Evolutionary conservation across 768 basidiomycete genomes (phyloP), one percentile per base, ranked within the genome.

Genomic region (Tricholoma bakamatsutake): DNA sequence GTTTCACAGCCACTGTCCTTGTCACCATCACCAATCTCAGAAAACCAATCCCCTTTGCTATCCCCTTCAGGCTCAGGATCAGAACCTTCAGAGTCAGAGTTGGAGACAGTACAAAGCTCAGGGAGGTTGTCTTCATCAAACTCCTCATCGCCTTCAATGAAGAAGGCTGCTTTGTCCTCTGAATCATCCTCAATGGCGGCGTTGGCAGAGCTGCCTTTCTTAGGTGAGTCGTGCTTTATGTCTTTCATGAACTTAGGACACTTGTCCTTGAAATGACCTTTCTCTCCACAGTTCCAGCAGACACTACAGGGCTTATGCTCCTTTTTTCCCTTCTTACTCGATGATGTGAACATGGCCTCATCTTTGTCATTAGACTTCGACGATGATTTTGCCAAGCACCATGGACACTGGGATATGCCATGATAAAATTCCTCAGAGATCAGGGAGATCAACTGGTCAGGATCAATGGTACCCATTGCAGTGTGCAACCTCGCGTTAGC

Each of bases 321-420:
- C 24, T 34, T 52, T 12, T 52, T 55, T 7, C 54, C 59, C 31
- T 57, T 57, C 9, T 47, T 13, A 4, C 39, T 35, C 34, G 30
- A 52, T 21, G 50, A 50, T 5, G 57, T 58, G 13, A 54, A 31
- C 50, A 69, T n/a, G 0, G 67, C 65, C 42, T 66, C 64, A 49
- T 59, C 59, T 8, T 27, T 15, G 21, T 55, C 37, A 30, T 56
- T 54, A 13, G 61, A 56, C 58, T 66, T 61, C 3, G 55, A 47
- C 21, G 58, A 61, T 3, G 21, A 27, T 17, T 7, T 42, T 42
- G 17, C 24, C 12, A 5, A 39, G 37, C 47, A 47, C 12, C 58
- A 31, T 0, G 15, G 24, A n/a, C 57, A 42, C 46, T 60, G 59
- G 28, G 37, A 24, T 24, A 24, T 3, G 3, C 21, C 3, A 24